Evolutionary conservation across 345 rosid genomes (phyloP), one percentile per base, ranked within the genome.

Genomic region (Populus davidiana): DNA sequence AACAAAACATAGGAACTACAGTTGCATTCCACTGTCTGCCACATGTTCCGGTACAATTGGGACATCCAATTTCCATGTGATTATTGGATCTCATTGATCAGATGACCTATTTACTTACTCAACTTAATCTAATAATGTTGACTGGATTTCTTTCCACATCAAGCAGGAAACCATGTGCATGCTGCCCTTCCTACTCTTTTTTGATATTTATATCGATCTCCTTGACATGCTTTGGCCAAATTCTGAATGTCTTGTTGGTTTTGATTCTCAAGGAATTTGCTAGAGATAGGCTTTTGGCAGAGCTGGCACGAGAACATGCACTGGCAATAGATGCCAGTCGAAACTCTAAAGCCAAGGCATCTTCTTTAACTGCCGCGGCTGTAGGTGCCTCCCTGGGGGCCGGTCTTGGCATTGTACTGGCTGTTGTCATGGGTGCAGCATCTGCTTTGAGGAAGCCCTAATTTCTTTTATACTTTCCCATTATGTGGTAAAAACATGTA

Each of bases 371-470:
- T 21, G 92, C 99, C 64, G 97, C 99, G 6, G 90, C 94, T 0
- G 96, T 93, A 2, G 99, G 99, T 23, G 99, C 99, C 79, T 93
- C 97, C 31, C 78, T 95, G n/a, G 99, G 99, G 73, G 98, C 99
- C 9, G 97, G 96, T 78, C 87, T 95, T 23, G 97, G 99, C 74
- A 80, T 95, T 75, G 93, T 91, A 67, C 81, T 95, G 86, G 99
- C 98, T 41, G 88, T 94, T 56, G 98, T 94, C 66, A 94, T 94
- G 98, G 98, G 98, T 47, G 97, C 97, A 0, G 97, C 95, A 64
- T 94, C 98, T 39, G 92, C 98, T 71, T 86, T 94, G 84, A 87
- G 97, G 81, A 94, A 94, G 79, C 98, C 97, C 33, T 93, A 89
- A 88, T 13, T 14, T 71, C 66, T 33, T 68, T 77, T 59, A 0